Evolutionary conservation across 257 asterid species (phyloP), one percentile per base, ranked within the genome.

Genomic region (Rhazya stricta): DNA sequence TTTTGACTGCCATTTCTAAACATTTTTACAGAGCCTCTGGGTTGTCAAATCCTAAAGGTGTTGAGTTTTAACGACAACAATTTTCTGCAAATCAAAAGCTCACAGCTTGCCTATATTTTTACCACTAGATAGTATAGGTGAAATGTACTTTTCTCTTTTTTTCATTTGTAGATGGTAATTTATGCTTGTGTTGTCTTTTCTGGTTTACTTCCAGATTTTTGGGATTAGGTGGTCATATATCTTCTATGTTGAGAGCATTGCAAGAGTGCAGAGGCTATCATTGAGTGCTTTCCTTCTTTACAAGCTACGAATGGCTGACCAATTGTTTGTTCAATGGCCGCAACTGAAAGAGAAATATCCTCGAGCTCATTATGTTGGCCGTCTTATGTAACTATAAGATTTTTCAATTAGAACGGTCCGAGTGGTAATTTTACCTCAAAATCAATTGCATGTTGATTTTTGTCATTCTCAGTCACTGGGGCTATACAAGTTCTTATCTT

Each of bases 241-340:
- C 58, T 91, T 91, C 88, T 94, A 94, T 63, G 87, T 94, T 36
- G 97, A 90, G 85, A 94, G 98, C 89, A 94, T 94, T 79, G 98
- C 97, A 67, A 88, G 97, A 87, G 98, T 94, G 48, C 86, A 72
- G 86, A 89, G 86, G 89, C 90, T 91, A 56, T 94, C 98, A 34
- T 82, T 94, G 85, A 94, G 97, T 32, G 97, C 91, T 21, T 78
- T 90, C 83, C 89, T 92, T 80, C 92, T 90, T 57, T 92, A 92
- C 88, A 86, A 90, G 56, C 87, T 94, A 67, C 83, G 81, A 46
- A 86, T 94, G 86, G 97, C 89, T 74, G 99, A 92, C 85, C 97
- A 90, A 61, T 69, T 94, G 48, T 94, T 91, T 76, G 98, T 91
- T 80, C 98, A 94, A 74, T 94, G 98, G 98, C 96, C 95, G 15